Evolutionary conservation across 345 rosid species (phyloP).

Genomic region (Leavenworthia alabamica): DNA sequence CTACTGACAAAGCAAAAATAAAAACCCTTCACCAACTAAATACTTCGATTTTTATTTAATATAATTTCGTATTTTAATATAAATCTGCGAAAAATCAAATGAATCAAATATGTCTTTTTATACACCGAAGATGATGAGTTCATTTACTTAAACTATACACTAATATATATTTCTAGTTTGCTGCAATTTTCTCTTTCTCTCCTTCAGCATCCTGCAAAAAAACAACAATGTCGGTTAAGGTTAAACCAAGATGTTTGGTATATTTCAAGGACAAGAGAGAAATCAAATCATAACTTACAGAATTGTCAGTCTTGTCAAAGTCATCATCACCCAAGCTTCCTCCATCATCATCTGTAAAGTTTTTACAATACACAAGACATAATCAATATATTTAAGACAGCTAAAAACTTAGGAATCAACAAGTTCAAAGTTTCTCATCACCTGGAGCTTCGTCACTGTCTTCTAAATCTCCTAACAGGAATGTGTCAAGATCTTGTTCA

Average conservation of each 20-base stretch:
- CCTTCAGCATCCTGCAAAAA: constrained; percentile 52
- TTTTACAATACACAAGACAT: neutral
- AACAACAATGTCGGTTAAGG: neutral
- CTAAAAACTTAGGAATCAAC: constrained; percentile 1
- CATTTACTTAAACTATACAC: too few relatives aligned
- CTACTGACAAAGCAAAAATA: neutral
- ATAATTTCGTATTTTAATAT: neutral
- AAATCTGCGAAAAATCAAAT: constrained; percentile 18
- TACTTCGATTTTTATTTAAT: neutral
- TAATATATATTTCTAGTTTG: constrained; percentile 14
- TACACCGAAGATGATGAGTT: too few relatives aligned
- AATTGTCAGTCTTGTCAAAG: constrained; percentile 81
- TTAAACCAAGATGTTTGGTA: neutral
- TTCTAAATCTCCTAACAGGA: constrained; percentile 85
- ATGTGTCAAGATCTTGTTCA: constrained; percentile 84
- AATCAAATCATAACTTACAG: constrained; percentile 45
- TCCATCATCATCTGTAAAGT: constrained; percentile 50
- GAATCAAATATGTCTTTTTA: constrained; percentile 15
- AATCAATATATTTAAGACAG: neutral
- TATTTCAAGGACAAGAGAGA: neutral
- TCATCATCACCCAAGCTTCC: constrained; percentile 80
- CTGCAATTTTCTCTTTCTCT: constrained; percentile 35
- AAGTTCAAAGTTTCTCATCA: constrained; percentile 41
- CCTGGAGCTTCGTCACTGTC: constrained; percentile 76
- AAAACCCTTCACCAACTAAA: neutral